Evolutionary conservation across 768 basidiomycete genomes (phyloP), one percentile per base, ranked within the genome.

Genomic region (Galerina marginata): DNA sequence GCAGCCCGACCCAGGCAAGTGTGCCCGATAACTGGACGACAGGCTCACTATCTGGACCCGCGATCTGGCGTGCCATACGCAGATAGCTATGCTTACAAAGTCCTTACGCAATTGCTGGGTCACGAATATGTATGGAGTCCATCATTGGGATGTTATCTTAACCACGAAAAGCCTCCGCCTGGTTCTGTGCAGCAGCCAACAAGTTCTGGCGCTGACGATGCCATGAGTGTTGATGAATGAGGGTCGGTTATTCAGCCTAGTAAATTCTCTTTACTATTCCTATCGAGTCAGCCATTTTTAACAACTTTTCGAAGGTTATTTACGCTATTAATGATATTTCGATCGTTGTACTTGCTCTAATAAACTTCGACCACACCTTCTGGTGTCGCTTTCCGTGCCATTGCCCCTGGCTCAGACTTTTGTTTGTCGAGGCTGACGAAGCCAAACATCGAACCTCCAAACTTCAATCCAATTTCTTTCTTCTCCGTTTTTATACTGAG

Each of bases 1-100:
- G 45, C 53, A 94, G 93, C 83, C 25, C 89, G 90, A 14, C 87
- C 87, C 0, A 80, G 80, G 15, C 84, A 82, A 56, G 78, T 72
- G 6, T 96, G 95, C 71, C 86, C 85, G 0, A 85, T 98, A 60
- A 96, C 93, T 0, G 96, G 96, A 2, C 80, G 80, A 44, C 79
- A 81, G 4, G 95, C 94, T 0, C 83, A 77, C 46, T 98, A 98
- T 69, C 69, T 85, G 40, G 94, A 97, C 71, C 95, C 95, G 1
- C 77, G 84, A 43, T 89, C 90, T 0, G 86, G 86, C 9, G 87
- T 91, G 6, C 94, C 93, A 0, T 98, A 86, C 72, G 90, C 93
- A 2, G 84, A 89, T 58, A 70, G 83, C 12, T 74, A 75, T 20
- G 93, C 90, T 10, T 97, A 86, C 70, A 72, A 83, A 45, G 79